Evolutionary conservation across 352 stramenopile genomes (phyloP).

Genomic region (Phytophthora fragariaefolia): DNA sequence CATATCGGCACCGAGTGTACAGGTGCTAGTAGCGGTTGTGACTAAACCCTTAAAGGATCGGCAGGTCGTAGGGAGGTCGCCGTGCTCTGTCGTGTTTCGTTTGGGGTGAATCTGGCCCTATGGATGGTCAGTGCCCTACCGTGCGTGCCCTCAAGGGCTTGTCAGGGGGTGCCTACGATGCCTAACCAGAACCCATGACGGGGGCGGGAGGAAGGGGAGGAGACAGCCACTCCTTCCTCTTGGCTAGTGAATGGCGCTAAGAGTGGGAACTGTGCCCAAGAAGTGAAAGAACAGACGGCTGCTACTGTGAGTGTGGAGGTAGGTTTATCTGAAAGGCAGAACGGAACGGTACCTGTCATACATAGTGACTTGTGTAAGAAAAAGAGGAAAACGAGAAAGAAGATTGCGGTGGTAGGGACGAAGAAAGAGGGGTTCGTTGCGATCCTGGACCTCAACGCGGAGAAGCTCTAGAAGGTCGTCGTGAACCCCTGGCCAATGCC

Average conservation of each 20-base stretch:
- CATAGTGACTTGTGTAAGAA: not conserved
- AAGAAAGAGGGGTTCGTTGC: not conserved
- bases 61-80: too few relatives aligned
- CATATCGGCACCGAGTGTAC: not conserved
- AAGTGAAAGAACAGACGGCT: not conserved
- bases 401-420: not conserved
- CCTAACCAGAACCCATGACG: not conserved
- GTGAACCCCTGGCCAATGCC: not conserved
- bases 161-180: not conserved
- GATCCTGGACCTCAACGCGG: not conserved
- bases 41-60: too few relatives aligned
- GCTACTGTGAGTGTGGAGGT: not conserved
- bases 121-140: not conserved
- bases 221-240: not conserved
- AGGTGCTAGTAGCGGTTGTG: not conserved
- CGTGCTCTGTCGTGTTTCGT: too few relatives aligned
- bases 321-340: not conserved
- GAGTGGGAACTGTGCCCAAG: not conserved
- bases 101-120: too few relatives aligned
- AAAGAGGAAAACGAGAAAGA: not conserved
- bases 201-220: conserved; percentile 2
- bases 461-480: not conserved
- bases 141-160: not conserved
- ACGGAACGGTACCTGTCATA: not conserved
- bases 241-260: not conserved